phyloP scores from a whole-genome alignment of 352 stramenopile species.

The Globisporangium spinosum region DNA sequence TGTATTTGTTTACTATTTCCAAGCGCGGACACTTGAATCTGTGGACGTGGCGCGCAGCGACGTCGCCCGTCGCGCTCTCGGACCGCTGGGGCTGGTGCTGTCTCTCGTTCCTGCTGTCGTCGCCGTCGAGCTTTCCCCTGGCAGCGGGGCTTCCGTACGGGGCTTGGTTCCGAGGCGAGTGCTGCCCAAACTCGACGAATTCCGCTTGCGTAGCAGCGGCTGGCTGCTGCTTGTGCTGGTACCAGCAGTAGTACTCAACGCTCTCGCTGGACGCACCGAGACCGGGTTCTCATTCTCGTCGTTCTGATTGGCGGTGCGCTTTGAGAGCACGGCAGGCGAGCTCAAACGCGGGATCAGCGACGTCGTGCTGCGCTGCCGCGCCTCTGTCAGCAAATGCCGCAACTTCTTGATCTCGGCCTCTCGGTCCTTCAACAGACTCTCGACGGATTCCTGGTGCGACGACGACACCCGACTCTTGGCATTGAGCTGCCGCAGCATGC shows the following conservation, averaged over 20 bases:
- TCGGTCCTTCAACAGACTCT: constrained; percentile 65
- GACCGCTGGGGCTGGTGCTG: not conserved
- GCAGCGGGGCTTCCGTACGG: constrained; percentile 3
- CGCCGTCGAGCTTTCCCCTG: not conserved
- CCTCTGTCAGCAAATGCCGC: constrained; percentile 64
- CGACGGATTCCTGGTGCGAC: constrained; percentile 62
- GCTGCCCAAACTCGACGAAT: constrained; percentile 16
- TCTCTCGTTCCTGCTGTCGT: not conserved
- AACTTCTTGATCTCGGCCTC: constrained; percentile 83
- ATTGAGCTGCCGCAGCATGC: constrained; percentile 57
- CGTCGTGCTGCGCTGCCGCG: constrained; percentile 61
- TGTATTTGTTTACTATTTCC: constrained; percentile 7
- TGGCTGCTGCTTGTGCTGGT: not conserved
- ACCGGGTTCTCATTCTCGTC: constrained; percentile 25
- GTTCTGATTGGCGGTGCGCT: constrained; percentile 24
- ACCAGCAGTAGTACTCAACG: not conserved
- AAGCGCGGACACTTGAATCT: constrained; percentile 10
- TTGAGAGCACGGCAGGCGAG: constrained; percentile 22
- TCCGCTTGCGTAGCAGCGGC: constrained; percentile 14
- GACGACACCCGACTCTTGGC: constrained; percentile 63
- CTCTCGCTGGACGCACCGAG: not conserved
- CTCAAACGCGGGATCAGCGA: constrained; percentile 65
- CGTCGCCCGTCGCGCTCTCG: constrained; percentile 6
- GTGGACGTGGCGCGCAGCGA: constrained; percentile 11
- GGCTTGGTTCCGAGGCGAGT: constrained; percentile 14